Conservation (phyloP, 345 rosid genomes). For the Sonneratia alba region DNA sequence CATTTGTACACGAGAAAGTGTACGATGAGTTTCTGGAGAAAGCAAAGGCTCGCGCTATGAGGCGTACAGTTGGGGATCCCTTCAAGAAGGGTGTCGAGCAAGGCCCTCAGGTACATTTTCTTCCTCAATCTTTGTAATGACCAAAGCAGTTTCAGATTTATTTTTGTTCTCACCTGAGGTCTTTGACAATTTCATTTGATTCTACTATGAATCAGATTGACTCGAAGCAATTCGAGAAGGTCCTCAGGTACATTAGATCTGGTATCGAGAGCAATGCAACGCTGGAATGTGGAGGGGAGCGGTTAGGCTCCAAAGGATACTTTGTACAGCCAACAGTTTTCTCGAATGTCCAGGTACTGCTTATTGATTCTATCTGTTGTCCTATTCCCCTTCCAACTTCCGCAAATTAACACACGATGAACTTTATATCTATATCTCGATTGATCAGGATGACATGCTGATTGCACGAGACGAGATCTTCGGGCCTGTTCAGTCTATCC, state of each 20-base stretch:
- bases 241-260: slow-evolving; percentile 59
- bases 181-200: background rate
- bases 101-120: slow-evolving; percentile 65
- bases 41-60: slow-evolving; percentile 68
- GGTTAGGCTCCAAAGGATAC: slow-evolving; percentile 69
- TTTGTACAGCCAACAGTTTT: slow-evolving; percentile 93
- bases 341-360: slow-evolving; percentile 66
- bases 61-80: slow-evolving; percentile 87
- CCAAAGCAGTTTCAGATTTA: background rate
- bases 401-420: background rate
- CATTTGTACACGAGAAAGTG: slow-evolving; percentile 73
- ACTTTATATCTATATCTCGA: background rate
- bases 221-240: slow-evolving; percentile 64
- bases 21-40: slow-evolving; percentile 87
- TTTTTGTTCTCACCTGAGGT: background rate
- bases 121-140: background rate
- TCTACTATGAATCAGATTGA: slow-evolving; percentile 42
- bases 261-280: slow-evolving; percentile 72
- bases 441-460: slow-evolving; percentile 69
- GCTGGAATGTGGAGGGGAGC: slow-evolving; percentile 87
- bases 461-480: slow-evolving; percentile 93
- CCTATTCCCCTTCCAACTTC: background rate
- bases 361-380: background rate
- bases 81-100: slow-evolving; percentile 78
- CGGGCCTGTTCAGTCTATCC: slow-evolving; percentile 93